phyloP scores from a whole-genome alignment of 352 stramenopile species.

The Globisporangium apiculatum region DNA sequence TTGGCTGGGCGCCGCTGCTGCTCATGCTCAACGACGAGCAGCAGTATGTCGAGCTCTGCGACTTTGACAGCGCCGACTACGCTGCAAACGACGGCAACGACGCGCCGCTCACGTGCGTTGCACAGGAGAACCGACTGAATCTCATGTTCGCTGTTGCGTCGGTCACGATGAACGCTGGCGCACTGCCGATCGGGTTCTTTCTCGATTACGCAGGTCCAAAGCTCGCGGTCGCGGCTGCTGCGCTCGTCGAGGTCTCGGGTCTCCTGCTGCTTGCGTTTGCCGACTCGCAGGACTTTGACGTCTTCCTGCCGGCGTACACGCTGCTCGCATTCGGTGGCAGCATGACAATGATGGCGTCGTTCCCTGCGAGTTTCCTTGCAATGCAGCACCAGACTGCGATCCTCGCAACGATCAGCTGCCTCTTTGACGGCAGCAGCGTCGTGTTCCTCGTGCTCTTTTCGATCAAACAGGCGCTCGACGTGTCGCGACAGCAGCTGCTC shows the following conservation, averaged over 20 bases:
- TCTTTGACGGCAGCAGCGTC: constrained; percentile 71
- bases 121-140: constrained; percentile 83
- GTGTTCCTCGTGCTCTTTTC: constrained; percentile 67
- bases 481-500: constrained; percentile 41
- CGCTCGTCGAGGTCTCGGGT: constrained; percentile 58
- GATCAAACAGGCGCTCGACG: constrained; percentile 37
- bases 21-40: constrained; percentile 78
- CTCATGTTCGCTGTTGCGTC: constrained; percentile 81
- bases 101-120: constrained; percentile 30
- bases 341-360: constrained; percentile 81
- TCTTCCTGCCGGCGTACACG: constrained; percentile 67
- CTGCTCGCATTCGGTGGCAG: constrained; percentile 62
- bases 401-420: constrained; percentile 68
- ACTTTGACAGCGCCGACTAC: constrained; percentile 15
- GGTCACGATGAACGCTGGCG: constrained; percentile 70
- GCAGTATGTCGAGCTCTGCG: constrained; percentile 75
- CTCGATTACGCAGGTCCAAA: constrained; percentile 66
- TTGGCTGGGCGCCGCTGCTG: constrained; percentile 82
- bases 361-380: constrained; percentile 65
- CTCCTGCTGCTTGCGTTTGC: constrained; percentile 64
- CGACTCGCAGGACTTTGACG: constrained; percentile 66
- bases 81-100: constrained; percentile 7
- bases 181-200: constrained; percentile 74
- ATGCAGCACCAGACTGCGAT: constrained; percentile 70
- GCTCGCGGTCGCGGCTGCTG: constrained; percentile 37